Conservation (phyloP, 2,329 filamentous ascomycete genomes). For the Dryadomyces sulphureus region DNA sequence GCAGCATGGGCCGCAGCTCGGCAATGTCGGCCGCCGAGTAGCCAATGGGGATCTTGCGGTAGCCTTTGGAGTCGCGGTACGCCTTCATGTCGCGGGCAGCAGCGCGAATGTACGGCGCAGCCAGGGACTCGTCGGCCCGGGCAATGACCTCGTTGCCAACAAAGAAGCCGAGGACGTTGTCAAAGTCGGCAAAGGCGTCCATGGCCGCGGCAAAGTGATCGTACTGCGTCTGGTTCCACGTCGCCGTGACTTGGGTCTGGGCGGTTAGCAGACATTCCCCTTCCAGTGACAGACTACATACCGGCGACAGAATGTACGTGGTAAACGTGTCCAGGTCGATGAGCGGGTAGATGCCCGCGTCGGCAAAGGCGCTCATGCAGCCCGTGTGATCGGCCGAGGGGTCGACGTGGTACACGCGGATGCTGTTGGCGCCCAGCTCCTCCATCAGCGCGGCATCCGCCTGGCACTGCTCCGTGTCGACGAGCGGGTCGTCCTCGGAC, state of each 20-base stretch:
- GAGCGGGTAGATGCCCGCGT: slow-evolving; percentile 71
- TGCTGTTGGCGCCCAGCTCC: slow-evolving; percentile 65
- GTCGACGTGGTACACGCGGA: slow-evolving; percentile 82
- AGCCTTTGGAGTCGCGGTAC: slow-evolving; percentile 60
- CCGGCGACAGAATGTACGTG: slow-evolving; percentile 48
- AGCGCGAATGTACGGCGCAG: slow-evolving; percentile 73
- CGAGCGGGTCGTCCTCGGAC: slow-evolving; percentile 53
- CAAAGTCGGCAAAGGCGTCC: slow-evolving; percentile 61
- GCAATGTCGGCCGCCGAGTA: slow-evolving; percentile 82
- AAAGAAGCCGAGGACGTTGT: slow-evolving; percentile 74
- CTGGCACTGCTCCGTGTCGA: slow-evolving; percentile 60
- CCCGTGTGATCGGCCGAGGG: slow-evolving; percentile 52
- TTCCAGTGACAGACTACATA: too few relatives aligned
- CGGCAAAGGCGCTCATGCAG: slow-evolving; percentile 69
- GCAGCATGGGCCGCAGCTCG: slow-evolving; percentile 44
- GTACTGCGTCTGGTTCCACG: slow-evolving; percentile 61
- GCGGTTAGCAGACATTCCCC: too few relatives aligned
- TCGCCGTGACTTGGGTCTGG: slow-evolving; percentile 42
- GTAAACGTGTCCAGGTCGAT: slow-evolving; percentile 68
- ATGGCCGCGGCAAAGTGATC: slow-evolving; percentile 55
- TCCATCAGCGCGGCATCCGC: slow-evolving; percentile 67
- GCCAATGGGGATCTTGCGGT: slow-evolving; percentile 69
- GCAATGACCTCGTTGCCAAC: slow-evolving; percentile 82
- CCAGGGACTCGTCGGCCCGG: slow-evolving; percentile 37
- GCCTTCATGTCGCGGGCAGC: slow-evolving; percentile 70